Evolutionary conservation across 1,139 yeast species (phyloP), one percentile per base, ranked within the genome.

Genomic region (Pichia terricola): DNA sequence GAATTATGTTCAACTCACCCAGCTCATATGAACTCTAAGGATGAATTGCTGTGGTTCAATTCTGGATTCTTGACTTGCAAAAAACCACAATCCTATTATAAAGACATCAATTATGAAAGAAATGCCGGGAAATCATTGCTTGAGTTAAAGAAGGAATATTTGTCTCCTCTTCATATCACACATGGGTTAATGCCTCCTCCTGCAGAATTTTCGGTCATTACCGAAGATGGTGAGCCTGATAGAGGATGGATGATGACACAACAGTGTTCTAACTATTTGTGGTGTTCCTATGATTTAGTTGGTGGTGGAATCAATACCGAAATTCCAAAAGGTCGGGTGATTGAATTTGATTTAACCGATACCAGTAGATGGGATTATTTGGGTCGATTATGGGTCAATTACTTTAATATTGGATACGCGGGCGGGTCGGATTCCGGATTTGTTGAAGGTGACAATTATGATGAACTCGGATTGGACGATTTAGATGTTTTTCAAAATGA

Each of bases 1-100:
- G 82, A 77, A 55, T 62, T 80, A 8, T 81, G 88, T 54, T 75
- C 83, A 0, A 70, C 79, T 1, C 88, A 81, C 58, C 85, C 87
- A 0, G 85, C 83, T 0, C 89, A 81, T 59, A 57, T 79, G 1
- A 64, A 68, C 45, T 68, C 67, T 40, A 77, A 77, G 4, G 65
- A 65, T 36, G 51, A 52, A 5, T 57, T 81, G 28, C 53, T 80
- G 3, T 81, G 87, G 87, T 70, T 80, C 43, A 81, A 81, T 53
- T 79, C 87, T 2, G 88, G 88, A 0, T 73, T 79, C 52, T 63
- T 69, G 30, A 75, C 64, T 45, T 81, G 88, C 61, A 81, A 81
- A 56, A 74, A 74, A 48, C 59, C 61, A 0, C 62, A 61, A 35
- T 65, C 69, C 3, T 60, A 58, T 36, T 60, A 54, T 28, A 53